phyloP scores from a whole-genome alignment of 208 protist genomes.

The Phytomonas sp. region DNA sequence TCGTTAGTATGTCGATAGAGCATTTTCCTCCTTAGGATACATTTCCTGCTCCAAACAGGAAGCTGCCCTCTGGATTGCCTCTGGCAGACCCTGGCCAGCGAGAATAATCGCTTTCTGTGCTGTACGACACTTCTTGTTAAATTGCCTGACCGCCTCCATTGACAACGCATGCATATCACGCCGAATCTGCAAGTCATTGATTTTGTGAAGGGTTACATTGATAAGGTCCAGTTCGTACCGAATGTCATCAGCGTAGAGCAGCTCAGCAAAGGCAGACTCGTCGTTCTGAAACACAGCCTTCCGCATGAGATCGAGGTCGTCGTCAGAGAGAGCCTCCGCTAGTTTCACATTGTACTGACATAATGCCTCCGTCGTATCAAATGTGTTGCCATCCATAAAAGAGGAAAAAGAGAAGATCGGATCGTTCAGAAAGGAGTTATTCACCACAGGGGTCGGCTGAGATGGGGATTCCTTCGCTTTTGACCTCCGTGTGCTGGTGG shows the following conservation, averaged over 20 bases:
- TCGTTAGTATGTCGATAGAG: too few species aligned
- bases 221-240: constrained; percentile 4
- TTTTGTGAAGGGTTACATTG: neutral
- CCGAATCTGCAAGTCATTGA: neutral
- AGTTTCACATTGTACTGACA: constrained; percentile 71
- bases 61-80: constrained; percentile 25
- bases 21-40: too few species aligned
- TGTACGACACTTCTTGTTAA: constrained; percentile 31
- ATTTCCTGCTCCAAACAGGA: constrained; percentile 16
- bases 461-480: too few species aligned
- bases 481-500: too few species aligned
- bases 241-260: constrained; percentile 79
- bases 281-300: constrained; percentile 55
- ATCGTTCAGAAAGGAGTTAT: constrained; percentile 17
- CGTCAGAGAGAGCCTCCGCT: constrained; percentile 62
- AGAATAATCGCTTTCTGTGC: constrained; percentile 18
- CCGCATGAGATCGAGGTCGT: constrained; percentile 57
- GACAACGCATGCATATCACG: neutral
- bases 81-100: constrained; percentile 15
- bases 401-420: constrained; percentile 48
- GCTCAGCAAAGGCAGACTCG: constrained; percentile 70
- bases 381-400: constrained; percentile 68
- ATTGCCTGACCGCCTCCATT: constrained; percentile 16
- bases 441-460: neutral
- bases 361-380: constrained; percentile 43